A percentile compares a stretch with the other conserved stretches of the same genome.
Evolutionary conservation across 2,329 filamentous ascomycete species (phyloP).

Genomic region (Cercospora citrullina): DNA sequence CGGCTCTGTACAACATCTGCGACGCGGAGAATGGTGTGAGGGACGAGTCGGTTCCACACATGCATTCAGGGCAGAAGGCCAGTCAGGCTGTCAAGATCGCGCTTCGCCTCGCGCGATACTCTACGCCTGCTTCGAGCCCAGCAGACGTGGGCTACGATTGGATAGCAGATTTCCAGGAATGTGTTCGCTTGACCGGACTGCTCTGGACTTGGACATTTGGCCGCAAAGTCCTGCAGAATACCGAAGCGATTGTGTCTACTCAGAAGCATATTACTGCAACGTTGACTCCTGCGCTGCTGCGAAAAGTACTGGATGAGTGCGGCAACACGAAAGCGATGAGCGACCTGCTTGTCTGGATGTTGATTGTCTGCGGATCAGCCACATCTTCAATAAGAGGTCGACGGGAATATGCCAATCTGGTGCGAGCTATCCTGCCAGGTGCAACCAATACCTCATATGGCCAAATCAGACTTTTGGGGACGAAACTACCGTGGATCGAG

Average conservation of each 20-base stretch:
- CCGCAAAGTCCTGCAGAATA: slow-evolving; percentile 16
- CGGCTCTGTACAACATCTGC: slow-evolving; percentile 20
- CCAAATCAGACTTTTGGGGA: slow-evolving; percentile 16
- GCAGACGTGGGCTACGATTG: slow-evolving; percentile 12
- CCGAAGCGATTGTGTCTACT: slow-evolving; percentile 15
- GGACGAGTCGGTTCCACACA: slow-evolving; percentile 18
- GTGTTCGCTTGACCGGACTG: slow-evolving; percentile 15
- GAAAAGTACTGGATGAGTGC: slow-evolving; percentile 1
- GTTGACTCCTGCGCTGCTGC: slow-evolving; percentile 13
- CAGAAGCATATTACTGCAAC: slow-evolving; percentile 16
- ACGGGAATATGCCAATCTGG: slow-evolving; percentile 16
- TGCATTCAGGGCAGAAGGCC: slow-evolving; percentile 19
- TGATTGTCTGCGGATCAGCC: slow-evolving; percentile 21
- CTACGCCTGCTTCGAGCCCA: slow-evolving; percentile 14
- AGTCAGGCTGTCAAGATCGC: slow-evolving; percentile 20
- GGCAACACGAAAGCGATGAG: slow-evolving; percentile 1
- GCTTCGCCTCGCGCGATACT: slow-evolving; percentile 17
- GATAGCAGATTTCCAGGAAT: slow-evolving; percentile 19
- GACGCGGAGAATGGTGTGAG: neutral
- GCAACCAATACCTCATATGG: neutral
- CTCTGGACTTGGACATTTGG: slow-evolving; percentile 26
- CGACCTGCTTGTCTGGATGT: slow-evolving; percentile 22
- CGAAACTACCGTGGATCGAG: slow-evolving; percentile 22
- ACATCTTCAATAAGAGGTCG: slow-evolving; percentile 1
- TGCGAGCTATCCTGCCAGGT: slow-evolving; percentile 11